A percentile compares a stretch with the other conserved stretches of the same genome.
Evolutionary conservation across 805 yeast species (phyloP).

Genomic region (Kodamaea neixiangensis): DNA sequence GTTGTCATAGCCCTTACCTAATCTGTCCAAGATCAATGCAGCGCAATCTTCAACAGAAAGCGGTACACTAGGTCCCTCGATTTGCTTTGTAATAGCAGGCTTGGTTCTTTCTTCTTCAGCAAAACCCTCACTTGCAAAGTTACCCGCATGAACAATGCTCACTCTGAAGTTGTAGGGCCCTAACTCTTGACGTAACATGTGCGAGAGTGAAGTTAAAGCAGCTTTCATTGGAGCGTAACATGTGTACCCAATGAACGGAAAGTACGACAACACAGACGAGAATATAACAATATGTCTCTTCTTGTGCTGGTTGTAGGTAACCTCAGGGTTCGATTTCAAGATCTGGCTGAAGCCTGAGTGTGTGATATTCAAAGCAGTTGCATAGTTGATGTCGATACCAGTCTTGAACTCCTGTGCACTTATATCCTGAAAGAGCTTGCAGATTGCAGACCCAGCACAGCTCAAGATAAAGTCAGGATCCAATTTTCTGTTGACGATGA

Average conservation of each 20-base stretch:
- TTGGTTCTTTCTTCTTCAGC: conserved; percentile 78
- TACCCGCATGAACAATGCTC: conserved; percentile 82
- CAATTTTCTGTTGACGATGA: conserved; percentile 20
- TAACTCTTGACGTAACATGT: conserved; percentile 80
- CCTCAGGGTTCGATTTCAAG: conserved; percentile 12
- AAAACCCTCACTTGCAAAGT: conserved; percentile 86
- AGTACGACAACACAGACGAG: conserved; percentile 80
- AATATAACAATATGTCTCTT: conserved; percentile 56
- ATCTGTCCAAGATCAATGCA: conserved; percentile 51
- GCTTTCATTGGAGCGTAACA: conserved; percentile 91
- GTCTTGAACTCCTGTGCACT: conserved; percentile 54
- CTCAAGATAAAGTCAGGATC: conserved; percentile 76
- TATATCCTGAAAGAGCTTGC: conserved; percentile 74
- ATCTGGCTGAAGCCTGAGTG: conserved; percentile 60
- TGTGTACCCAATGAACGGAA: conserved; percentile 87
- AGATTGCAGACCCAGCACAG: conserved; percentile 86
- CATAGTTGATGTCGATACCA: conserved; percentile 72
- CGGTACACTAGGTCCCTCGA: conserved; percentile 84
- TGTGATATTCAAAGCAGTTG: conserved; percentile 67
- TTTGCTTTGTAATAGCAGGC: conserved; percentile 75
- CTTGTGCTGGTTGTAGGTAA: conserved; percentile 28
- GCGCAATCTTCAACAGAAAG: conserved; percentile 70
- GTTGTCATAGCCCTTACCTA: conserved; percentile 68
- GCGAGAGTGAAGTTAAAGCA: conserved; percentile 75
- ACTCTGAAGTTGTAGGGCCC: conserved; percentile 67